phyloP scores from a whole-genome alignment of 495 filamentous ascomycete genomes.

The Daldinia loculata region DNA sequence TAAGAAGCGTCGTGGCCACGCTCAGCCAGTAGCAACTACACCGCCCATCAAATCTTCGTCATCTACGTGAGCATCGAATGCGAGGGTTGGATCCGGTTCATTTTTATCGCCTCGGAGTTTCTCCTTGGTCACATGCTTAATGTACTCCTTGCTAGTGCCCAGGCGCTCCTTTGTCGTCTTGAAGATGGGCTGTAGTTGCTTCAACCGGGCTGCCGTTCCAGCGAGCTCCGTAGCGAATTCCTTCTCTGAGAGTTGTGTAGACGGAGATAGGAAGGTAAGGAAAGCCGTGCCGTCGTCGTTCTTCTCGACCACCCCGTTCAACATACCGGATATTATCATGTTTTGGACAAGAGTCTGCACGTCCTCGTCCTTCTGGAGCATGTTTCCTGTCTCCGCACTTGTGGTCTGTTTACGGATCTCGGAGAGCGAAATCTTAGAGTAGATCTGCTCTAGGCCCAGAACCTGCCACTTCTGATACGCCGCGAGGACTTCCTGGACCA shows the following conservation, averaged over 20 bases:
- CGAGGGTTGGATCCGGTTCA: slow-evolving; percentile 45
- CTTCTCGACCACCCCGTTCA: slow-evolving; percentile 63
- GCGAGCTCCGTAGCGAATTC: slow-evolving; percentile 56
- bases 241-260: slow-evolving; percentile 54
- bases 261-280: slow-evolving; percentile 50
- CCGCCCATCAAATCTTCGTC: slow-evolving; percentile 77
- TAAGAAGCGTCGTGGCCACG: not conserved
- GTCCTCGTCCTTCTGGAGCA: slow-evolving; percentile 60
- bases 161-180: slow-evolving; percentile 63
- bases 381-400: slow-evolving; percentile 57
- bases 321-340: slow-evolving; percentile 65
- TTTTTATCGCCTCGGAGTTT: slow-evolving; percentile 53
- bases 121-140: slow-evolving; percentile 58
- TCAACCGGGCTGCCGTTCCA: slow-evolving; percentile 53
- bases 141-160: slow-evolving; percentile 67
- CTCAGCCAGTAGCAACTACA: slow-evolving; percentile 36
- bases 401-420: slow-evolving; percentile 59
- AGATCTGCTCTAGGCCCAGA: slow-evolving; percentile 54
- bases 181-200: slow-evolving; percentile 53
- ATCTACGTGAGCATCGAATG: slow-evolving; percentile 55
- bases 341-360: slow-evolving; percentile 57
- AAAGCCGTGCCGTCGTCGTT: slow-evolving; percentile 52
- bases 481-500: slow-evolving; percentile 58
- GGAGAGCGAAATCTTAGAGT: slow-evolving; percentile 61
- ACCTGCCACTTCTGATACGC: slow-evolving; percentile 62